Conservation (phyloP, 768 basidiomycete genomes). For the Auricularia auricula-judae region DNA sequence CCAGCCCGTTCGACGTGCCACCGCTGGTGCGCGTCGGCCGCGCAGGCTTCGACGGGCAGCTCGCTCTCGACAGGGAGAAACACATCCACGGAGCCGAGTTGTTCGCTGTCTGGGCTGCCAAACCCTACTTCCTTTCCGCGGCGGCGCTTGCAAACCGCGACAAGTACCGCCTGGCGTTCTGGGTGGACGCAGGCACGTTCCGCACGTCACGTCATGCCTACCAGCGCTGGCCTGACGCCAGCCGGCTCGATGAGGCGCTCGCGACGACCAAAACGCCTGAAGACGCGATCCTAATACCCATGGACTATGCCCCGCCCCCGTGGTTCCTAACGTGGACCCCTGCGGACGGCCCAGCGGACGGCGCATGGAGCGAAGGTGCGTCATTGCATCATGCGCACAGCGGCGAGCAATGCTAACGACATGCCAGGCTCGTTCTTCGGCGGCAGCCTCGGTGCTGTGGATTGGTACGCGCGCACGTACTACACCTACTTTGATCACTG, state of each 20-base stretch:
- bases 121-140: conserved; percentile 37
- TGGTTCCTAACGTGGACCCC: conserved; percentile 30
- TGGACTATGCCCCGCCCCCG: conserved; percentile 23
- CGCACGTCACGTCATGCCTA: conserved; percentile 30
- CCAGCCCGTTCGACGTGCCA: conserved; percentile 36
- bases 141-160: conserved; percentile 21
- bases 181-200: conserved; percentile 48
- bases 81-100: conserved; percentile 33
- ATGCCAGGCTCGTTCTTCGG: conserved; percentile 40
- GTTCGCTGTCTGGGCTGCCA: conserved; percentile 47
- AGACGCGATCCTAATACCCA: conserved; percentile 39
- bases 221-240: conserved; percentile 34
- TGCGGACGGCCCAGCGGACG: conserved; percentile 38
- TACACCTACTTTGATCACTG: conserved; percentile 44
- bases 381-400: no score
- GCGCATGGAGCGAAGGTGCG: conserved; percentile 33
- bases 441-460: conserved; percentile 30
- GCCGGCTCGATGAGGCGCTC: conserved; percentile 24
- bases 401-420: no score
- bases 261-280: conserved; percentile 17
- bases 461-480: conserved; percentile 35
- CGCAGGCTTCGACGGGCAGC: conserved; percentile 31
- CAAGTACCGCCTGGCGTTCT: conserved; percentile 43
- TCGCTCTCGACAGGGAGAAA: conserved; percentile 34
- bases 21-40: conserved; percentile 23